Conservation (phyloP, 2,329 filamentous ascomycete species). For the Phaeoacremonium minimum region DNA sequence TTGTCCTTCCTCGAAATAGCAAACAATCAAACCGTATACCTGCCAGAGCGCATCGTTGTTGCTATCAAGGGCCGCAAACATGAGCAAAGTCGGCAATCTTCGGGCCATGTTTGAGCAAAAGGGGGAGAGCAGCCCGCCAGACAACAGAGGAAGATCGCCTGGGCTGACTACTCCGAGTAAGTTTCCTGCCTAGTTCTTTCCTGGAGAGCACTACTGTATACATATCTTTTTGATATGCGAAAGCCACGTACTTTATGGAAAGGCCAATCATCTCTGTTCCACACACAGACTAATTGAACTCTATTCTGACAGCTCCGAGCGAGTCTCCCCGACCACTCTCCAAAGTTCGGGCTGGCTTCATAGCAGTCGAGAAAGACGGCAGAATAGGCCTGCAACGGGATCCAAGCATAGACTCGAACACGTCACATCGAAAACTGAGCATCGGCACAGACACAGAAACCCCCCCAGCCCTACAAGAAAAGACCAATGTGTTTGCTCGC, state of each 20-base stretch:
- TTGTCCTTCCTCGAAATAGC: too few species aligned
- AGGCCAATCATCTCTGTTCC: not conserved
- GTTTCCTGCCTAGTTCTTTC: conserved; percentile 15
- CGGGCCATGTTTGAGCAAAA: conserved; percentile 78
- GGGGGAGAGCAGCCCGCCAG: conserved; percentile 59
- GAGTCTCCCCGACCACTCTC: conserved; percentile 63
- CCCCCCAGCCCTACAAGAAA: conserved; percentile 33
- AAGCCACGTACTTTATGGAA: not conserved
- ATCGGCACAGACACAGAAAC: conserved; percentile 32
- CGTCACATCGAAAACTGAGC: conserved; percentile 28
- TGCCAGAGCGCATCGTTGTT: too few species aligned
- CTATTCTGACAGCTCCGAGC: conserved; percentile 19
- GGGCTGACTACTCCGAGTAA: conserved; percentile 40
- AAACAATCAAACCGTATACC: too few species aligned
- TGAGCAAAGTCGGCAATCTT: conserved; percentile 70
- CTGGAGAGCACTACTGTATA: too few species aligned
- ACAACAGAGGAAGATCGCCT: conserved; percentile 67
- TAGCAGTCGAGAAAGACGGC: conserved; percentile 66
- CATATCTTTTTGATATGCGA: too few species aligned
- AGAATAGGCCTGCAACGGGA: conserved; percentile 47
- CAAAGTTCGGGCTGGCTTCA: conserved; percentile 71
- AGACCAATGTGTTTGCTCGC: conserved; percentile 7
- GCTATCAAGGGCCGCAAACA: conserved; percentile 38
- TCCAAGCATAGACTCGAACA: conserved; percentile 35
- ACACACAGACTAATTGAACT: conserved; percentile 5